Conservation (phyloP, 2,329 filamentous ascomycete genomes). For the Colletotrichum karsti region DNA sequence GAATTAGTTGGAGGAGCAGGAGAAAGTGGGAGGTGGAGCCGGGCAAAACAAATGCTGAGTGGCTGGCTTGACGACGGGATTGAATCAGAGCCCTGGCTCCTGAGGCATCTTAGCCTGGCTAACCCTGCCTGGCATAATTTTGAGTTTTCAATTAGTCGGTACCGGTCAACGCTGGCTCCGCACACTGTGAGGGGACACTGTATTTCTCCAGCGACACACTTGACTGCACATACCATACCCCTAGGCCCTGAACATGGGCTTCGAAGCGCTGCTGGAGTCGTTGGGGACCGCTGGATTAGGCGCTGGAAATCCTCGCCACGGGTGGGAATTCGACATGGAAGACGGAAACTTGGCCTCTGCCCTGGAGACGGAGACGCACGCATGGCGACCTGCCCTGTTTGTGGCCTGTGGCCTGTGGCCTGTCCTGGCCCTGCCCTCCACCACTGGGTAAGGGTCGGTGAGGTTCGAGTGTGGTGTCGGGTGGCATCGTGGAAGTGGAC, state of each 20-base stretch:
- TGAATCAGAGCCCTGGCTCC: conserved; percentile 21
- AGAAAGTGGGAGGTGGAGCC: conserved; percentile 26
- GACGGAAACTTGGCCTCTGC: neutral
- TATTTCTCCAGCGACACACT: conserved; percentile 14
- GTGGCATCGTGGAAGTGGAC: neutral
- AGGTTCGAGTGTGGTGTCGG: neutral
- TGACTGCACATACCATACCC: neutral
- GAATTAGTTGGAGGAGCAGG: conserved; percentile 4
- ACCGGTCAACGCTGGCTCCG: neutral
- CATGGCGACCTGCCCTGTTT: neutral
- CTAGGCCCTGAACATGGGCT: neutral
- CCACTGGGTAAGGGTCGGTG: conserved; percentile 11
- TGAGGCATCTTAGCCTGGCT: conserved; percentile 7
- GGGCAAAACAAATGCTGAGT: neutral
- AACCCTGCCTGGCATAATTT: conserved; percentile 22
- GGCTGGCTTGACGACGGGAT: conserved; percentile 8
- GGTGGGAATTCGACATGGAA: too few relatives aligned
- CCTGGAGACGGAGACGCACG: neutral
- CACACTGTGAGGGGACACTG: conserved; percentile 9
- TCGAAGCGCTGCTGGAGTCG: conserved; percentile 14
- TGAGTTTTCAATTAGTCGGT: conserved; percentile 25
- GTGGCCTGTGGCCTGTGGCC: neutral
- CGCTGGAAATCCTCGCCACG: neutral
- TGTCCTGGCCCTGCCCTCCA: too few relatives aligned
- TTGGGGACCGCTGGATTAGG: neutral